Base-by-base conservation (phyloP, 2,329 filamentous ascomycete genomes). In the Trichoderma sp. region DNA sequence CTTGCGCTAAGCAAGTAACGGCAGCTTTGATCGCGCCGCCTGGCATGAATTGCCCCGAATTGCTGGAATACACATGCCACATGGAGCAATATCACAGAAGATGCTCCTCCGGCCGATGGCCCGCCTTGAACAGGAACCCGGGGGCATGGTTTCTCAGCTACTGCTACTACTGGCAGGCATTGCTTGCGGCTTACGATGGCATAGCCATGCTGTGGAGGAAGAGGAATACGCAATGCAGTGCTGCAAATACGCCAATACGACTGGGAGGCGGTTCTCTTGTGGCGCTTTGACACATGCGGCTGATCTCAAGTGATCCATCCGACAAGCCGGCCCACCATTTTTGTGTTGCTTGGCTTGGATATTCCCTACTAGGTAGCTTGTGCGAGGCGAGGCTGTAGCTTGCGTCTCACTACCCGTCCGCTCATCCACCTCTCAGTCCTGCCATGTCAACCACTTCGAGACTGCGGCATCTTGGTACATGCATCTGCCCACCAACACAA, bases 211-310 rank as follows among this genome's bases (percentile, higher is more conserved):
- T 13, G 16, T 34, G 32, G 32, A 34, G 39, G 16, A 43, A 43
- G 11, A 34, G 18, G 16, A n/a, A 43, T 43, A 43, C 18, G 39
- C 39, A 43, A 34, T 34, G 32, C 32, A 13, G n/a, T n/a, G 39
- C 39, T n/a, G 3, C 39, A 18, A 43, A 43, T 43, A 49, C 21
- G 46, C 46, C 46, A 24, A 13, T 24, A 49, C 46, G 18, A 21
- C 43, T 21, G 11, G 3, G 51, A 18, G 26, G 3, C 10, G 7
- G 26, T 28, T 18, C 54, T 21, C 32, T n/a, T 21, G 24, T 14
- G 24, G 37, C 61, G 51, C 24, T 43, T 56, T 56, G 61, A 56
- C 51, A 54, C n/a, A 55, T 65, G 61, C 61, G n/a, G 21, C 61
- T 65, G 16, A n/a, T 65, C 46, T 18, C 32, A 18, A 11, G 24